phyloP scores from a whole-genome alignment of 2,329 filamentous ascomycete genomes.

The Amauroascus niger region DNA sequence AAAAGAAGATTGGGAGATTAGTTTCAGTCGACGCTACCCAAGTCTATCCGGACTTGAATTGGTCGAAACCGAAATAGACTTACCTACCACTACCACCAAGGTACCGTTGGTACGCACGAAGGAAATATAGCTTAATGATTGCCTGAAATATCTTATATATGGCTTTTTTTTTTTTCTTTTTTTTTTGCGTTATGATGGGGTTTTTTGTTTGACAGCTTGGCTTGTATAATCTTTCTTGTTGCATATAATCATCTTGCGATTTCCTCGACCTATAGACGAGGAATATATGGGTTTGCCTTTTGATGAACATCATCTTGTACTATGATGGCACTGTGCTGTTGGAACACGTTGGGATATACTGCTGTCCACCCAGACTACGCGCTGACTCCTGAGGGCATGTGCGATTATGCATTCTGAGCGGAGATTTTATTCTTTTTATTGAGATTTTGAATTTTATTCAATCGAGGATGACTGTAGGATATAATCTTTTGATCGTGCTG shows the following conservation, averaged over 20 bases:
- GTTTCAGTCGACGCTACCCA: constrained; percentile 80
- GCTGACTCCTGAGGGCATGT: not conserved
- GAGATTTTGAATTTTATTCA: not conserved
- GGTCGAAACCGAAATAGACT: constrained; percentile 60
- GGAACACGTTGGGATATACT: too few species aligned
- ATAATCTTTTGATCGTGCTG: too few species aligned
- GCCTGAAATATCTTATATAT: not conserved
- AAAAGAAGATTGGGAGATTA: constrained; percentile 53
- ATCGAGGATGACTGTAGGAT: not conserved
- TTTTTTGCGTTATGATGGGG: not conserved
- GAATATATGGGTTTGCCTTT: not conserved
- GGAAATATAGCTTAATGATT: constrained; percentile 30
- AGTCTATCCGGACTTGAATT: constrained; percentile 77
- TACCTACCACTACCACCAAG: constrained; percentile 23
- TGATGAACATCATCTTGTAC: not conserved
- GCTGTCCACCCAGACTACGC: not conserved
- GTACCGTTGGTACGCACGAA: constrained; percentile 32
- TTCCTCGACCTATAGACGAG: not conserved
- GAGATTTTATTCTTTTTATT: not conserved
- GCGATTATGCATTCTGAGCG: constrained; percentile 6
- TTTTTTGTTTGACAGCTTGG: not conserved
- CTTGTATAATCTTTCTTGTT: not conserved
- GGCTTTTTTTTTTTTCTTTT: too few species aligned
- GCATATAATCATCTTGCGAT: constrained; percentile 3
- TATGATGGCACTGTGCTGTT: not conserved